Evolutionary conservation across 768 basidiomycete species (phyloP).

Genomic region (Naganishia vaughanmartiniae): DNA sequence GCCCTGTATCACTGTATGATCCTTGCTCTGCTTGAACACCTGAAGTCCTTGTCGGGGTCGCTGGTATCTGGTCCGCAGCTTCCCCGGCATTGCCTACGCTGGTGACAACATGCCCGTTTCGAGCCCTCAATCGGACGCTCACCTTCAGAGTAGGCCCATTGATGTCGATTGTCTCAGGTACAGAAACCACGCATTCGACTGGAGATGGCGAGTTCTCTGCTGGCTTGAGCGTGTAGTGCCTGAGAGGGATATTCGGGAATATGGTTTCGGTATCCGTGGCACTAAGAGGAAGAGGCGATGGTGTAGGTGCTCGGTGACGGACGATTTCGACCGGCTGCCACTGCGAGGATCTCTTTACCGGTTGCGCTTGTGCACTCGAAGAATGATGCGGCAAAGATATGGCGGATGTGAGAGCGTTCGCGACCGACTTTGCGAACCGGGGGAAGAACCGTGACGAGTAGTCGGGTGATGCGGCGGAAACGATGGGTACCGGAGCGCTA

Average conservation of each 20-base stretch:
- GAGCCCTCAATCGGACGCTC: slow-evolving; percentile 39
- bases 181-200: slow-evolving; percentile 46
- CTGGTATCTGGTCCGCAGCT: too few species aligned
- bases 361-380: background rate
- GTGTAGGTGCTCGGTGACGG: slow-evolving; percentile 25
- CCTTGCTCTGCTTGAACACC: background rate
- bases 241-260: slow-evolving; percentile 1
- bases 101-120: background rate
- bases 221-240: slow-evolving; percentile 39
- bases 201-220: slow-evolving; percentile 38
- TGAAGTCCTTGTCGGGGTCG: background rate
- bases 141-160: slow-evolving; percentile 41
- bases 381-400: background rate
- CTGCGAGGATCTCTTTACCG: slow-evolving; percentile 7
- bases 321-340: slow-evolving; percentile 26
- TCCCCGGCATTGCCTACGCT: background rate
- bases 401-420: slow-evolving; percentile 22
- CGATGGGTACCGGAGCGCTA: slow-evolving; percentile 29
- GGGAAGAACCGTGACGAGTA: slow-evolving; percentile 26
- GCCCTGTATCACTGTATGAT: background rate
- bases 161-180: slow-evolving; percentile 48
- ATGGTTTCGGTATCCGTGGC: background rate
- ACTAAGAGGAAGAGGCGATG: background rate
- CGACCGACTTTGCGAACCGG: slow-evolving; percentile 25
- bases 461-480: background rate